Evolutionary conservation across 331 rosid genomes (phyloP), one percentile per base, ranked within the genome.

Genomic region (Stylosanthes scabra): DNA sequence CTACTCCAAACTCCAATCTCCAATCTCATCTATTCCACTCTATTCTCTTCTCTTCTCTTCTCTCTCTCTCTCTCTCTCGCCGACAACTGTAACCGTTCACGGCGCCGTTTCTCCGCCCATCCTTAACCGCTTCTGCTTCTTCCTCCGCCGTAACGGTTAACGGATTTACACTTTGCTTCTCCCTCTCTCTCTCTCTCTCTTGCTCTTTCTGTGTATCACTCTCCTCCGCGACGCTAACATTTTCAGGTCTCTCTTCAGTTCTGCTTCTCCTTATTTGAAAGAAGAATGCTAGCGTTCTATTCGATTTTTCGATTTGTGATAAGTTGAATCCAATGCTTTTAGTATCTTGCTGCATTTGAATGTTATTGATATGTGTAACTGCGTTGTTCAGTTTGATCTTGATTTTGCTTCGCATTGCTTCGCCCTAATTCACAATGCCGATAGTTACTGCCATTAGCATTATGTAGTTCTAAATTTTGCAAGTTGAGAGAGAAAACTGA

Each of bases 181-280:
- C 64, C 62, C 31, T 25, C 39, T 57, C 41, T n/a, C n/a, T n/a
- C n/a, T n/a, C n/a, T n/a, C n/a, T n/a, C n/a, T n/a, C n/a, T n/a
- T n/a, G n/a, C n/a, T n/a, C n/a, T n/a, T n/a, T n/a, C n/a, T n/a
- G n/a, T n/a, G n/a, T n/a, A 42, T 72, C 46, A 58, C 49, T 39
- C 68, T 60, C 29, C 56, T 11, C n/a, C 28, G 59, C 46, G 29
- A 49, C 55, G 27, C 45, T 52, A 63, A 66, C 65, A 44, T 5
- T 55, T 39, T 12, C n/a, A 68, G 96, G 90, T 86, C 66, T 66
- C 62, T 5, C 45, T 66, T 40, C 45, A 49, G 69, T 78, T 82
- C 45, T 75, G 78, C 12, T 51, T 73, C 45, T 4, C 16, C 39
- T 12, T 77, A 74, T 14, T 52, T 6, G 4, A 14, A 15, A 52